Evolutionary conservation across 208 protist species (phyloP).

Genomic region (Leishmania arabica): DNA sequence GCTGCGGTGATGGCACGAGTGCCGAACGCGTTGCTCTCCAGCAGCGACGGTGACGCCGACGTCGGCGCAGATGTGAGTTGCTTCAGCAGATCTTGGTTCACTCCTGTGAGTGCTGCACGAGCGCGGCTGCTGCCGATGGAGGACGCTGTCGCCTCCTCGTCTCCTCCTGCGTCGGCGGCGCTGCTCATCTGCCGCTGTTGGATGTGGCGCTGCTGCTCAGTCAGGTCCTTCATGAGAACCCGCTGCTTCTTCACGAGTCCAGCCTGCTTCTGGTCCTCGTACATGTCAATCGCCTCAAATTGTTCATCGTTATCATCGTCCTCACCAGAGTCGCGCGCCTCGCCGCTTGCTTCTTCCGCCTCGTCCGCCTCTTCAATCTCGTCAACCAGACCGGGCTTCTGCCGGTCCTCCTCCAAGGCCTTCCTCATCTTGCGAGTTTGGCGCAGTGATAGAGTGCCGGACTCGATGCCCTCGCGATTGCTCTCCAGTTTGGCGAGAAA

Average conservation of each 20-base stretch:
- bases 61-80: slow-evolving; percentile 28
- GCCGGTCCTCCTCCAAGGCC: slow-evolving; percentile 75
- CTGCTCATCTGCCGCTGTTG: slow-evolving; percentile 26
- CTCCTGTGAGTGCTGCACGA: slow-evolving; percentile 28
- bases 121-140: slow-evolving; percentile 17
- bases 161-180: slow-evolving; percentile 2
- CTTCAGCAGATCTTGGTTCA: slow-evolving; percentile 32
- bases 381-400: slow-evolving; percentile 30
- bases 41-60: neutral
- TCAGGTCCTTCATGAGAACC: slow-evolving; percentile 65
- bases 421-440: slow-evolving; percentile 66
- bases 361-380: slow-evolving; percentile 31
- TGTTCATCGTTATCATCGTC: slow-evolving; percentile 13
- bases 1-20: slow-evolving; percentile 1
- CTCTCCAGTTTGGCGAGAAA: slow-evolving; percentile 98
- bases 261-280: slow-evolving; percentile 61
- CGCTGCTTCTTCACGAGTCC: slow-evolving; percentile 63
- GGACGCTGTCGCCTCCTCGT: slow-evolving; percentile 5
- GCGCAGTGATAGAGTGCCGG: slow-evolving; percentile 89
- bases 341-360: slow-evolving; percentile 17
- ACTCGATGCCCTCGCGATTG: slow-evolving; percentile 96
- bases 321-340: slow-evolving; percentile 7
- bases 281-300: slow-evolving; percentile 77
- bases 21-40: neutral
- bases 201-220: slow-evolving; percentile 28